Percentiles rank a stretch among this genome's conserved stretches.
Evolutionary conservation across 371 early-diverging fungal genomes (phyloP).

Genomic region (Syncephalis fuscata): DNA sequence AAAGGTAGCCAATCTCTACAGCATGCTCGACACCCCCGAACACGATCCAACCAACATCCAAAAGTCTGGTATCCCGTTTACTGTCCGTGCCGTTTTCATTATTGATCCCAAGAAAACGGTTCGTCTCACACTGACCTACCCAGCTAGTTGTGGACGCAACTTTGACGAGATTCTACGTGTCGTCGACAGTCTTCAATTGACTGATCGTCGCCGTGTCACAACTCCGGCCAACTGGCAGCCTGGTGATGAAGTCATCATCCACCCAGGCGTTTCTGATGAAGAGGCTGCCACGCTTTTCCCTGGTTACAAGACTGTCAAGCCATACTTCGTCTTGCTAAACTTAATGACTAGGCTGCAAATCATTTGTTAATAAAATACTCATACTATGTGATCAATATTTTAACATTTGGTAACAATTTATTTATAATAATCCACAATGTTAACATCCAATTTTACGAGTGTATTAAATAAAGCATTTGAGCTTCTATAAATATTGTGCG

Average conservation of each 20-base stretch:
- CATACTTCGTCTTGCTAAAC: conserved; percentile 67
- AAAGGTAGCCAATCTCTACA: conserved; percentile 70
- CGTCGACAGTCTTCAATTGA: conserved; percentile 80
- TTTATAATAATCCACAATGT: too few relatives aligned
- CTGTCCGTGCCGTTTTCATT: conserved; percentile 88
- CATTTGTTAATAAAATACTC: neutral
- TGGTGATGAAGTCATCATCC: conserved; percentile 81
- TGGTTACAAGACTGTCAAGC: conserved; percentile 57
- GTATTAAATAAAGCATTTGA: too few relatives aligned
- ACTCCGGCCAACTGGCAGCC: conserved; percentile 91
- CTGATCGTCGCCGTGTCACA: conserved; percentile 70
- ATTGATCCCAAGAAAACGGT: conserved; percentile 85
- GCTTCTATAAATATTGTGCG: too few relatives aligned
- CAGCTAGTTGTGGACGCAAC: conserved; percentile 80
- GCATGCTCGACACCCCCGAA: conserved; percentile 76
- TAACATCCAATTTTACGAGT: too few relatives aligned
- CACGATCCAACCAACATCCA: conserved; percentile 78
- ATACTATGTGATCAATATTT: too few relatives aligned
- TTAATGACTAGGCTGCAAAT: conserved; percentile 12
- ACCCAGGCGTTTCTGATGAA: conserved; percentile 62
- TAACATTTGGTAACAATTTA: too few relatives aligned
- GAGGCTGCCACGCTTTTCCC: conserved; percentile 74
- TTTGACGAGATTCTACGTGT: conserved; percentile 89
- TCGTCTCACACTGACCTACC: conserved; percentile 78
- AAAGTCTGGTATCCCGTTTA: conserved; percentile 73